These are phyloP conservation scores for Huiozyma sinensis DNA, from an alignment of 805 yeast species.

Conservation along the genomic window DNA sequence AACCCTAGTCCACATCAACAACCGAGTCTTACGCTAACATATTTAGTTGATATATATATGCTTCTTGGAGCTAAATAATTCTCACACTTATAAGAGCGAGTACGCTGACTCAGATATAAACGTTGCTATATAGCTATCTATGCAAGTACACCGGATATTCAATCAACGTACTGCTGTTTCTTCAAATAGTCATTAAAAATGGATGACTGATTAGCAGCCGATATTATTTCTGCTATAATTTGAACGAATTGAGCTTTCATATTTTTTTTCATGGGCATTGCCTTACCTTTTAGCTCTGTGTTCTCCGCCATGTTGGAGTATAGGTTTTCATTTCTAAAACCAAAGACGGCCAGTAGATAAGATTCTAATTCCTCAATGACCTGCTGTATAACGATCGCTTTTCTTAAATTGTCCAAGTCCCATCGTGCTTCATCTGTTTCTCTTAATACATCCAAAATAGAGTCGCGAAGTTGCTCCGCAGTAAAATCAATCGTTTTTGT, in stretches of 20 bases:
- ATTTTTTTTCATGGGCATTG: neutral
- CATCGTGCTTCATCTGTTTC: neutral
- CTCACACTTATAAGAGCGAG: too few relatives aligned
- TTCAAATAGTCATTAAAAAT: conserved; percentile 1
- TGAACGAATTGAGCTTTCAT: neutral
- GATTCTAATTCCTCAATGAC: conserved; percentile 8
- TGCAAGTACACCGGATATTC: neutral
- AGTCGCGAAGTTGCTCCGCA: conserved; percentile 19
- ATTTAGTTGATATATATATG: too few relatives aligned
- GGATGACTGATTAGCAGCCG: neutral
- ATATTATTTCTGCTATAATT: neutral
- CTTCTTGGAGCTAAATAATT: too few relatives aligned
- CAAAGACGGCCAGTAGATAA: conserved; percentile 8
- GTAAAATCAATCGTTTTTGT: conserved; percentile 12
- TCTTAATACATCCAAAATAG: conserved; percentile 10
- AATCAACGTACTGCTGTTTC: conserved; percentile 2
- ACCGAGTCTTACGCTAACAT: too few relatives aligned
- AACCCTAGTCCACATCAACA: too few relatives aligned
- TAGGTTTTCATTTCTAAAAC: conserved; percentile 10
- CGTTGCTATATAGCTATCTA: too few relatives aligned
- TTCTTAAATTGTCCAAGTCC: neutral
- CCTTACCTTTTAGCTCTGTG: conserved; percentile 10
- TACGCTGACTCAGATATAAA: too few relatives aligned
- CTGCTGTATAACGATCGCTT: conserved; percentile 7
- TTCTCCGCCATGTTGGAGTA: conserved; percentile 8